phyloP scores from a whole-genome alignment of 139 green algal genomes.

The Chlamydomonas eustigma region DNA sequence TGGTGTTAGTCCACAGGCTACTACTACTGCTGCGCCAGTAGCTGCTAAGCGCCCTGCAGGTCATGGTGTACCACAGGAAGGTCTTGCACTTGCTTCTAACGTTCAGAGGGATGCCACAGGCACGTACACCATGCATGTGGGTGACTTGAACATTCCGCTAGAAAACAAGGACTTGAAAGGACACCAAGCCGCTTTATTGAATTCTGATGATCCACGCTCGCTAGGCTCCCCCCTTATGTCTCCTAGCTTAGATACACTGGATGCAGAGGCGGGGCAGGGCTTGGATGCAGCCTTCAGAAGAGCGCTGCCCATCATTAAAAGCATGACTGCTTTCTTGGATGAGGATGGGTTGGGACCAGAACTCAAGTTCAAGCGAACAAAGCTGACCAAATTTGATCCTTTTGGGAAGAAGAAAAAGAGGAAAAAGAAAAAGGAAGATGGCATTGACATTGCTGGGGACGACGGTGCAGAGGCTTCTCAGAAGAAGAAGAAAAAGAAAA shows the following conservation, averaged over 20 bases:
- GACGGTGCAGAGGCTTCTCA: background rate
- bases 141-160: background rate
- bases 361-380: background rate
- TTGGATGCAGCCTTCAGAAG: background rate
- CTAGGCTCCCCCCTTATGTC: no score
- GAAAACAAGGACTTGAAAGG: background rate
- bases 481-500: background rate
- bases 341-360: background rate
- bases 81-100: background rate
- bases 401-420: conserved; percentile 7
- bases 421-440: background rate
- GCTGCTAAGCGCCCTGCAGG: no score
- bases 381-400: no score
- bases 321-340: background rate
- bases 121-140: background rate
- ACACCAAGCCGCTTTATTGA: no score
- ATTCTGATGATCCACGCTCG: no score
- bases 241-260: no score
- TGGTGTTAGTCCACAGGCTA: no score
- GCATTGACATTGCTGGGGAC: background rate
- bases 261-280: background rate
- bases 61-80: background rate
- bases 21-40: background rate
- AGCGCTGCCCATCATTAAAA: background rate
- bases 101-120: background rate